Evolutionary conservation across 345 rosid species (phyloP).

Genomic region (Eucalyptus tenuipes): DNA sequence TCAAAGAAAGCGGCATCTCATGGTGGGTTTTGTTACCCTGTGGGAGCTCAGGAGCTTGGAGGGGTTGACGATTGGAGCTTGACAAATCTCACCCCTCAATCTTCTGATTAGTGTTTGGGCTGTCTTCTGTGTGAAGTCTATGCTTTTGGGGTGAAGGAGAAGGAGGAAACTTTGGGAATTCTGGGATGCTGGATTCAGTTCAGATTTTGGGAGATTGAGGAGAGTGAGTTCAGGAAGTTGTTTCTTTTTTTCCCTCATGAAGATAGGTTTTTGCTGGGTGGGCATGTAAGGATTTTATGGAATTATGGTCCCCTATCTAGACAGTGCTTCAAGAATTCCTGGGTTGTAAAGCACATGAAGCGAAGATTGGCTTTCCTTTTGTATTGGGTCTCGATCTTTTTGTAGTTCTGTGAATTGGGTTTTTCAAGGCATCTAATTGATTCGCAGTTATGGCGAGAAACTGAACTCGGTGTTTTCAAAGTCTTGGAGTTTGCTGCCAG

Average conservation of each 20-base stretch:
- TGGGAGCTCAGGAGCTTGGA: background rate
- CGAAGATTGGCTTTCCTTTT: background rate
- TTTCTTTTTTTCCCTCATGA: background rate
- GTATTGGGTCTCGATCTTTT: background rate
- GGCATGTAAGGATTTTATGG: background rate
- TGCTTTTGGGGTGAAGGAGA: background rate
- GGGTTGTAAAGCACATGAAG: background rate
- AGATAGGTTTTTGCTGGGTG: background rate
- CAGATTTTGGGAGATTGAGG: background rate
- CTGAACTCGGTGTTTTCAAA: background rate
- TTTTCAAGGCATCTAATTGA: background rate
- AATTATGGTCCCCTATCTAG: background rate
- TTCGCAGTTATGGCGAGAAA: background rate
- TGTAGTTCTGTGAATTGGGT: conserved; percentile 7
- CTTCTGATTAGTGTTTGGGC: background rate
- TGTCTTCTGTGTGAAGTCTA: background rate
- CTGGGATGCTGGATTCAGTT: background rate
- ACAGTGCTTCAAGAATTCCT: background rate
- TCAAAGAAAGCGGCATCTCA: background rate
- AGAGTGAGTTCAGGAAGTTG: background rate
- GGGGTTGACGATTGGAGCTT: background rate
- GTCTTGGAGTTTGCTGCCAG: background rate
- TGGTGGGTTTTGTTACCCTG: background rate
- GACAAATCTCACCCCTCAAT: background rate
- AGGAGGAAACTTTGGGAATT: background rate